These are phyloP conservation scores for Wickerhamomyces ciferrii DNA, from an alignment of 805 yeast species.

Conservation along the genomic window DNA sequence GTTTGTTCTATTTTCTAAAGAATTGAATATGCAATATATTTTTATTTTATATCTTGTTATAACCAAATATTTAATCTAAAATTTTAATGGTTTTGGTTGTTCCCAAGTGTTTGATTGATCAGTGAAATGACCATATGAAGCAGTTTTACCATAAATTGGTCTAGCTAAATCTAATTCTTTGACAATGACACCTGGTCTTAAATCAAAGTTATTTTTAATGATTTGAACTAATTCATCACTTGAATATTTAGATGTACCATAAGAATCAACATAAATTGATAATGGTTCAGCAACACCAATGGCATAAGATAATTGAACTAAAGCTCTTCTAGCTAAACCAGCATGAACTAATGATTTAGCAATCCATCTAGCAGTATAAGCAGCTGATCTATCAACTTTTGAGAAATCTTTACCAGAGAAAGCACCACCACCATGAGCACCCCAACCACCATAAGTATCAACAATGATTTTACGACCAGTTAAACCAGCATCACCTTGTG, in stretches of 20 bases:
- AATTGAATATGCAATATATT: not conserved
- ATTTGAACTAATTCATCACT: constrained; percentile 88
- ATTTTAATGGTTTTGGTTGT: constrained; percentile 78
- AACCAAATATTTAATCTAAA: constrained; percentile 28
- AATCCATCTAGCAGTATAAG: constrained; percentile 99
- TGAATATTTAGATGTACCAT: constrained; percentile 92
- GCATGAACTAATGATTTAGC: constrained; percentile 97
- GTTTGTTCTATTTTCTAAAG: not conserved
- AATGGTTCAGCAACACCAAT: constrained; percentile 99
- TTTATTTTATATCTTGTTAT: not conserved
- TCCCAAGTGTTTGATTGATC: constrained; percentile 99
- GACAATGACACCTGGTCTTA: constrained; percentile 99
- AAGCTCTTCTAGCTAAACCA: constrained; percentile 92
- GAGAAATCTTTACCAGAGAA: constrained; percentile 99
- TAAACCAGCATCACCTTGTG: constrained; percentile 99
- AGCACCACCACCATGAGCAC: constrained; percentile 99
- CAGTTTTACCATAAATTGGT: constrained; percentile 99
- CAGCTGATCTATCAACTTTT: constrained; percentile 99
- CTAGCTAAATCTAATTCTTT: constrained; percentile 95
- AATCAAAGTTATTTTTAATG: constrained; percentile 91
- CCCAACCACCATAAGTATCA: constrained; percentile 99
- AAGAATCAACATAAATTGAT: constrained; percentile 94
- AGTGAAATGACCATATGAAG: constrained; percentile 99
- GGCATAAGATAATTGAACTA: constrained; percentile 98
- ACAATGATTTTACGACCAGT: constrained; percentile 99